Conservation (phyloP, 768 basidiomycete genomes). For the Rhizopogon vulgaris region DNA sequence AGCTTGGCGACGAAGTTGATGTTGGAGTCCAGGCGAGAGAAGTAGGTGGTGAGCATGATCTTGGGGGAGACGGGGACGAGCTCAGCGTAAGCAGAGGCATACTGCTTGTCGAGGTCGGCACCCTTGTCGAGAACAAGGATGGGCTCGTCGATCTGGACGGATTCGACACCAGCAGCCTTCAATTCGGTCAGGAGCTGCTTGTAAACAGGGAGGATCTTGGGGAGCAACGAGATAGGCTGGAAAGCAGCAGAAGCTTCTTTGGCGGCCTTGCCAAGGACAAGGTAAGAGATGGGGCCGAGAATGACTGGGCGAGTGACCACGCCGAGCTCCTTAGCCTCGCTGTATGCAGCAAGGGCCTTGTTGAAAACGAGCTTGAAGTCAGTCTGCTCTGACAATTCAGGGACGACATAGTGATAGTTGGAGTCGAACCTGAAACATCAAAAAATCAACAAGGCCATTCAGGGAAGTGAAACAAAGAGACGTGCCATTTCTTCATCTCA, state of each 20-base stretch:
- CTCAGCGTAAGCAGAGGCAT: constrained; percentile 71
- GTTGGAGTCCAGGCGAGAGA: constrained; percentile 92
- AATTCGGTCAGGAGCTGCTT: constrained; percentile 83
- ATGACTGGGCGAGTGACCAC: constrained; percentile 91
- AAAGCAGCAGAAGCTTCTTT: constrained; percentile 81
- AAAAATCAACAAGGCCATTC: constrained; percentile 3
- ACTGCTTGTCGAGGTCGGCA: constrained; percentile 71
- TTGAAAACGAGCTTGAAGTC: constrained; percentile 95
- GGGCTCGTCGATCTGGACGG: constrained; percentile 97
- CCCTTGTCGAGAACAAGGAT: constrained; percentile 90
- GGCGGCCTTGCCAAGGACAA: constrained; percentile 84
- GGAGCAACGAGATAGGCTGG: constrained; percentile 85
- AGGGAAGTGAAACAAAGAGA: constrained; percentile 7
- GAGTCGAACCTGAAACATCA: constrained; percentile 77
- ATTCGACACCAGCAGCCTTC: constrained; percentile 88
- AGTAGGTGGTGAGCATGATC: constrained; percentile 94
- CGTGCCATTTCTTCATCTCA: constrained; percentile 99
- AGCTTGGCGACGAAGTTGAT: constrained; percentile 85
- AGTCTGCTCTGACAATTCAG: constrained; percentile 84
- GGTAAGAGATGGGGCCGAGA: constrained; percentile 93
- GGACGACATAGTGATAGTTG: constrained; percentile 98
- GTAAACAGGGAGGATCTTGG: constrained; percentile 89
- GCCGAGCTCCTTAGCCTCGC: constrained; percentile 89
- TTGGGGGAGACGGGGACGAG: constrained; percentile 81
- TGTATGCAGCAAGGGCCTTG: constrained; percentile 91